Base-by-base conservation (phyloP, 106 monocot species). In the Dendrobium chrysotoxum region DNA sequence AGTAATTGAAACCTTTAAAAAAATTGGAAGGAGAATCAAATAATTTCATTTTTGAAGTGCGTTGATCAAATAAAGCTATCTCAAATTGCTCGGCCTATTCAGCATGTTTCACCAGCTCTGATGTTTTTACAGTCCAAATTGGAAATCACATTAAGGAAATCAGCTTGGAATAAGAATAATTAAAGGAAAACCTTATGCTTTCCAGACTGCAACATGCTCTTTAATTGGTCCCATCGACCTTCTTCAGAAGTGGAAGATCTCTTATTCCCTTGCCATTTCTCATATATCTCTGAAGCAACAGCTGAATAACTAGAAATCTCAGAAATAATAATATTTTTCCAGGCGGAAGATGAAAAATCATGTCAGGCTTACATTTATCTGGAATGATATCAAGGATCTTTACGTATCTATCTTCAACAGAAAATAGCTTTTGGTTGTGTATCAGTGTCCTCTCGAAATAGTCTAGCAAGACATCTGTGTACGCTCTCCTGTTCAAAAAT, bases 151-250 rank as follows among this genome's bases (percentile, higher is more conserved):
- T 0, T 28, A 10, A 68, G 61, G 61, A 68, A 68, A 68, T 30
- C 68, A 68, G 61, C 61, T 23, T 61, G 4, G 64, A 65, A 26
- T 65, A 28, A 26, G 31, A 70, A 35, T 2, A 12, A 70, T 31
- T 35, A 26, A 42, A 81, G 54, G 39, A 31, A 46, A 44, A 91
- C 98, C 93, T 99, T 99, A 21, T 95, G 89, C 84, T 95, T 99
- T 79, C 89, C 88, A 70, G 91, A 91, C 81, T 95, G 98, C 82
- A 99, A 83, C 1, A 86, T 78, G 28, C 91, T 80, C 61, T 99
- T 99, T 57, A 99, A 80, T 78, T 99, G 95, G 50, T 95, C 88
- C 98, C 98, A 99, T 53, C 98, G 79, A 78, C 42, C 91, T 79
- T 93, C 94, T 78, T 90, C 89, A 54, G 88, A 87, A 85, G 53